phyloP scores from a whole-genome alignment of 1,139 yeast genomes.

The Suhomyces anneliseae region DNA sequence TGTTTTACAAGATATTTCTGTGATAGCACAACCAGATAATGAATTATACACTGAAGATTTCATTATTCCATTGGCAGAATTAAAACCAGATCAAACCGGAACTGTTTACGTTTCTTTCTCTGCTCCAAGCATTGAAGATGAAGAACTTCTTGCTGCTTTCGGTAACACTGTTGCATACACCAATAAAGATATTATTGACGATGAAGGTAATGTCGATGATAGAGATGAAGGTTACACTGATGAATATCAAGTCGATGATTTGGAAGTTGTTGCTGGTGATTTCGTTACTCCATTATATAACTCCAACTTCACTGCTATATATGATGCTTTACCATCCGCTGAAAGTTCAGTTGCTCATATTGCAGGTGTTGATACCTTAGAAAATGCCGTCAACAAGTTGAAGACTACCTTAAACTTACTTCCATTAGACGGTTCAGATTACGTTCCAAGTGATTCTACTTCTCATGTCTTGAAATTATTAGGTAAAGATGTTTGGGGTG shows the following conservation, averaged over 20 bases:
- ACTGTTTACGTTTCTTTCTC: constrained; percentile 76
- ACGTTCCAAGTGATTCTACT: constrained; percentile 58
- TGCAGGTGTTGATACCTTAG: constrained; percentile 34
- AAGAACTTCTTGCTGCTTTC: constrained; percentile 53
- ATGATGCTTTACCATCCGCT: constrained; percentile 62
- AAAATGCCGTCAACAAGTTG: constrained; percentile 47
- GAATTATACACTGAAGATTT: constrained; percentile 67
- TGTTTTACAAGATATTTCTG: constrained; percentile 77
- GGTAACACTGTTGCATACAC: constrained; percentile 72
- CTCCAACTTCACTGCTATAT: constrained; percentile 71
- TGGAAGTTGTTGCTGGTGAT: constrained; percentile 78
- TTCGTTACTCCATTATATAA: constrained; percentile 76
- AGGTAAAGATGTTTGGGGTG: constrained; percentile 78
- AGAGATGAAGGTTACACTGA: constrained; percentile 89
- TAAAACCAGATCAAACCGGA: constrained; percentile 71
- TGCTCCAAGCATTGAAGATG: constrained; percentile 48
- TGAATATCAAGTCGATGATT: constrained; percentile 86
- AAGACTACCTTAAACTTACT: constrained; percentile 67
- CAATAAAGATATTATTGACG: constrained; percentile 77
- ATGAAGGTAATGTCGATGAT: constrained; percentile 64
- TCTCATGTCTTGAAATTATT: constrained; percentile 75
- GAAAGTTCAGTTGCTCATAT: constrained; percentile 40
- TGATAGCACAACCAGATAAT: constrained; percentile 64
- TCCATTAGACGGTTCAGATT: constrained; percentile 79
- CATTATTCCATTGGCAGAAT: constrained; percentile 69